These are phyloP conservation scores for Combretum micranthum DNA, from an alignment of 345 rosid species.

Conservation along the genomic window DNA sequence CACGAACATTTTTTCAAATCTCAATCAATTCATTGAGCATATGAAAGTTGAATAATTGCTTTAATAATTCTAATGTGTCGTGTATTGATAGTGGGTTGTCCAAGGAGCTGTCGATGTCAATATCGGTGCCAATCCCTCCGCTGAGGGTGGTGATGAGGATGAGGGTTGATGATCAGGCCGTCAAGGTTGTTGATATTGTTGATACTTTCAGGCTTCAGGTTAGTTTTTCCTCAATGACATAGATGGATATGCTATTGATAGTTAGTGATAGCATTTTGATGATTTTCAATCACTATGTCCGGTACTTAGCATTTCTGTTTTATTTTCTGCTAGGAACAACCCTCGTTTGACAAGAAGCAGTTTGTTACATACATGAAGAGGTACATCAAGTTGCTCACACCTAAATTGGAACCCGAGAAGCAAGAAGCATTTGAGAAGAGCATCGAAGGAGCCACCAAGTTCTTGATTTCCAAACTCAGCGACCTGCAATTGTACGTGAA, in stretches of 20 bases:
- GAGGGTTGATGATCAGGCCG: constrained; percentile 82
- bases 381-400: constrained; percentile 62
- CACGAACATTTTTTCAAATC: not conserved
- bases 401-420: constrained; percentile 48
- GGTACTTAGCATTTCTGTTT: not conserved
- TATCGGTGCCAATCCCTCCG: constrained; percentile 97
- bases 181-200: constrained; percentile 85
- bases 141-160: constrained; percentile 75
- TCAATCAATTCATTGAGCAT: too few species aligned
- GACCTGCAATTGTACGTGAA: constrained; percentile 87
- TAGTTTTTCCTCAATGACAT: not conserved
- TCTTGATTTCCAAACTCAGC: constrained; percentile 61
- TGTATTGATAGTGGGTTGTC: constrained; percentile 58
- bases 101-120: constrained; percentile 74
- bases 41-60: too few species aligned
- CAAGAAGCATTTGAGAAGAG: constrained; percentile 60
- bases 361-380: constrained; percentile 62
- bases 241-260: not conserved
- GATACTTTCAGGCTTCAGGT: constrained; percentile 99
- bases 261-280: too few species aligned
- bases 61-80: not conserved
- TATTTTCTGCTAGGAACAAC: constrained; percentile 71
- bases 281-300: too few species aligned
- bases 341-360: constrained; percentile 77
- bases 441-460: constrained; percentile 90